Base-by-base conservation (phyloP, 2,329 filamentous ascomycete species). In the Epichloe typhina region DNA sequence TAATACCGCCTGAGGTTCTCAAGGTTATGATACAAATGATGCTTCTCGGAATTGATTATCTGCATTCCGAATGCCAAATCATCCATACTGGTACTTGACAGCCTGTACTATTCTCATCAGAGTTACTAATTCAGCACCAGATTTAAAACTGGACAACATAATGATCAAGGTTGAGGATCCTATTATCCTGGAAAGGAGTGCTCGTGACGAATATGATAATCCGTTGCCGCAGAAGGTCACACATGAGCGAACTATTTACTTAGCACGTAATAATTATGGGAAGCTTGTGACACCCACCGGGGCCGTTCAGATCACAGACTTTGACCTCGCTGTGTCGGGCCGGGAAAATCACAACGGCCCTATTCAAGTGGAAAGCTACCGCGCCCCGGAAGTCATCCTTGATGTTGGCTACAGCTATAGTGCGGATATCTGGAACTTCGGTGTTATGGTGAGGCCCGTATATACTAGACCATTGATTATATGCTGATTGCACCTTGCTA, bases 391-490 rank as follows among this genome's bases (percentile, higher is more conserved):
- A 40, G 56, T 59, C 3, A 55, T 60, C 0, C 52, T 59, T n/a
- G 43, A 60, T 40, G 46, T 53, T 5, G 59, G 58, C 0, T 60
- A 52, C 11, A 52, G 45, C 2, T 59, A 49, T 15, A 53, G 52
- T 1, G 46, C 55, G 0, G 57, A 61, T 17, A 57, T 61, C 15
- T 61, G 57, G 56, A 61, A 56, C 21, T 53, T 59, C 1, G 59
- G 58, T 0, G 55, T 52, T 3, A 51, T 58, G 56, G 59, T 61
- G 52, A 55, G 37, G 26, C 26, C 3, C 7, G 26, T 31, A 31
- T 31, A 9, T 31, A 9, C 3, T 31, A 31, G 26, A 31, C 8
- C 26, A 31, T 31, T 3, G 7, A 9, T 9, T 9, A 31, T 31
- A 31, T 31, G 26, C 26, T 31, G 9, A 31, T 31, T 3, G 9